These are phyloP conservation scores for Vitellaria paradoxa DNA, from an alignment of 179 eudicot species.

Conservation along the genomic window DNA sequence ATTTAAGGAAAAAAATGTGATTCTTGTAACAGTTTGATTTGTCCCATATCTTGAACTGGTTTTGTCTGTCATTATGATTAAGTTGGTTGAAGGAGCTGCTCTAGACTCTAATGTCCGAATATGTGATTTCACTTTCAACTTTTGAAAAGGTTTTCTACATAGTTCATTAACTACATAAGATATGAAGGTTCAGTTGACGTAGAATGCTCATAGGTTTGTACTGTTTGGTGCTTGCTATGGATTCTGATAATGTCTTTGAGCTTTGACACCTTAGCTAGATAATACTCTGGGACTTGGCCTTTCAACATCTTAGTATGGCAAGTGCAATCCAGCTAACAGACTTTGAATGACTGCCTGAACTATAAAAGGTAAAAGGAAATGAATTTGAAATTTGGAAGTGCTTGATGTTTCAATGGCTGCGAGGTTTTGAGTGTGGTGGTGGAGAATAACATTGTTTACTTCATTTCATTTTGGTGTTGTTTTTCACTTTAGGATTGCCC, in stretches of 20 bases:
- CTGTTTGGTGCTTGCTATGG: neutral
- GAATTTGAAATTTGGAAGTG: neutral
- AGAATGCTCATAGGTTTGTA: neutral
- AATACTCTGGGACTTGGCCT: neutral
- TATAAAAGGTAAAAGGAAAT: neutral
- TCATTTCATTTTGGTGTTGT: neutral
- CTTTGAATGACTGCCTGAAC: neutral
- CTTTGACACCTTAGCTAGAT: neutral
- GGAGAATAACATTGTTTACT: neutral
- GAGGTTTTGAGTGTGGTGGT: neutral
- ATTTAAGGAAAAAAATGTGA: too few relatives aligned
- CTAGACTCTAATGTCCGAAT: neutral
- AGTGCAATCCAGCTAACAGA: neutral
- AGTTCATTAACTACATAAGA: neutral
- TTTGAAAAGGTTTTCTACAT: neutral
- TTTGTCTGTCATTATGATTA: neutral
- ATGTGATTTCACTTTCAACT: neutral
- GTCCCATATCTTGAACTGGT: neutral
- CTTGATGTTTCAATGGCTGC: neutral
- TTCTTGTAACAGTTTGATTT: too few relatives aligned
- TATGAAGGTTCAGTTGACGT: neutral
- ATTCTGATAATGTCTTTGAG: neutral
- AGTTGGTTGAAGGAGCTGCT: neutral
- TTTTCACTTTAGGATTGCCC: conserved; percentile 3
- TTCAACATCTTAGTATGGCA: neutral